Evolutionary conservation across 331 rosid species (phyloP).

Genomic region (Phaseolus coccineus): DNA sequence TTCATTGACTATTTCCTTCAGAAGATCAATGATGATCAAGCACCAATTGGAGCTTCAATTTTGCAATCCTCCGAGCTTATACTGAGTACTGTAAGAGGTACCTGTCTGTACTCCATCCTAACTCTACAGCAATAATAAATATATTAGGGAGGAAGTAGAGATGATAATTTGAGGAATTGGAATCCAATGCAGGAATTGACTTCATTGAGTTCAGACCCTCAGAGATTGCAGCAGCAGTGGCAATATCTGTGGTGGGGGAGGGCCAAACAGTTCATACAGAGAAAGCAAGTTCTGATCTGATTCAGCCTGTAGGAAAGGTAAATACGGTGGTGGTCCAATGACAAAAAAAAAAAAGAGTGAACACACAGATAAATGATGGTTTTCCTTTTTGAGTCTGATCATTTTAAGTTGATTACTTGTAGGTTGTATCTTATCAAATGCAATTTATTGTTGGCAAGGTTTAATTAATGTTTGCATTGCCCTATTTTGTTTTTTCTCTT

Average conservation of each 20-base stretch:
- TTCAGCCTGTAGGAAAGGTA: slow-evolving; percentile 74
- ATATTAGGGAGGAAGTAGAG: slow-evolving; percentile 31
- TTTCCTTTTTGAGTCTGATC: slow-evolving; percentile 45
- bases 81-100: slow-evolving; percentile 67
- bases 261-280: slow-evolving; percentile 63
- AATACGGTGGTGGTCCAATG: slow-evolving; percentile 53
- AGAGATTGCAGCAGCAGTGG: slow-evolving; percentile 94
- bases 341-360: background rate
- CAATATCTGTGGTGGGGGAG: slow-evolving; percentile 66
- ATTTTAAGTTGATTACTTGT: slow-evolving; percentile 46
- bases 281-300: slow-evolving; percentile 63
- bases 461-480: slow-evolving; percentile 18
- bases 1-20: slow-evolving; percentile 76
- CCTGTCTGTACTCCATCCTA: background rate
- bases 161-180: slow-evolving; percentile 54
- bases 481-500: slow-evolving; percentile 14
- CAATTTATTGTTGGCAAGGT: slow-evolving; percentile 16
- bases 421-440: slow-evolving; percentile 25
- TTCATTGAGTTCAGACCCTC: slow-evolving; percentile 90
- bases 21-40: slow-evolving; percentile 64
- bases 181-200: slow-evolving; percentile 84
- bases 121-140: slow-evolving; percentile 22
- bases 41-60: slow-evolving; percentile 52
- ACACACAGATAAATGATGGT: slow-evolving; percentile 31
- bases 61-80: slow-evolving; percentile 62